Conservation (phyloP, 78 protist genomes). For the Carpediemonas membranifera region DNA sequence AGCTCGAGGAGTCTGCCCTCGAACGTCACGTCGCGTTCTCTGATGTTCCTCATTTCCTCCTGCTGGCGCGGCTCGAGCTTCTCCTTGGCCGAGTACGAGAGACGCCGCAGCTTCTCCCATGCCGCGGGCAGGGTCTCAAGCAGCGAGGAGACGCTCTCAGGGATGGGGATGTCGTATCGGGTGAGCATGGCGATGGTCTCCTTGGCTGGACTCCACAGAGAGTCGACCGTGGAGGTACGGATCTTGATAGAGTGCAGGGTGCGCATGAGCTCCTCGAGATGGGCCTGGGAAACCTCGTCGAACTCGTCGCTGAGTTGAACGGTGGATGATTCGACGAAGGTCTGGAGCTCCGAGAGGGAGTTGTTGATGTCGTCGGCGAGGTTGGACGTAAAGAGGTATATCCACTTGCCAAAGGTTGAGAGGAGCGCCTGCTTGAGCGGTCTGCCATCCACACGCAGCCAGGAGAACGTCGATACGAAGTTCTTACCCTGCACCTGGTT, state of each 20-base stretch:
- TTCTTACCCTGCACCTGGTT: constrained; percentile 4
- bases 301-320: constrained; percentile 10
- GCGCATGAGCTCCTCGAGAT: constrained; percentile 35
- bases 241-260: constrained; percentile 16
- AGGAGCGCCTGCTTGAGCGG: constrained; percentile 29
- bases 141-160: neutral
- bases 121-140: neutral
- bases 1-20: neutral
- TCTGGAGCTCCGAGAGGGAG: neutral
- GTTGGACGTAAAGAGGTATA: constrained; percentile 13
- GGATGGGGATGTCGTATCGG: neutral
- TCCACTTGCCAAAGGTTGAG: constrained; percentile 31
- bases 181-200: constrained; percentile 31
- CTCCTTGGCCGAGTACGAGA: neutral
- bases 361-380: neutral
- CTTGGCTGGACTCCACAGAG: constrained; percentile 18
- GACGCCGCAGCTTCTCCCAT: neutral
- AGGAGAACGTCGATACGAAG: neutral
- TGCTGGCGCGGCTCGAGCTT: neutral
- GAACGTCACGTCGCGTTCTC: neutral
- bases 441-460: constrained; percentile 41
- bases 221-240: constrained; percentile 19
- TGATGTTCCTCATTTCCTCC: neutral
- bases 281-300: constrained; percentile 16
- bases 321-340: neutral